Conservation (phyloP, 1,139 yeast genomes). For the Pichia sp. region DNA sequence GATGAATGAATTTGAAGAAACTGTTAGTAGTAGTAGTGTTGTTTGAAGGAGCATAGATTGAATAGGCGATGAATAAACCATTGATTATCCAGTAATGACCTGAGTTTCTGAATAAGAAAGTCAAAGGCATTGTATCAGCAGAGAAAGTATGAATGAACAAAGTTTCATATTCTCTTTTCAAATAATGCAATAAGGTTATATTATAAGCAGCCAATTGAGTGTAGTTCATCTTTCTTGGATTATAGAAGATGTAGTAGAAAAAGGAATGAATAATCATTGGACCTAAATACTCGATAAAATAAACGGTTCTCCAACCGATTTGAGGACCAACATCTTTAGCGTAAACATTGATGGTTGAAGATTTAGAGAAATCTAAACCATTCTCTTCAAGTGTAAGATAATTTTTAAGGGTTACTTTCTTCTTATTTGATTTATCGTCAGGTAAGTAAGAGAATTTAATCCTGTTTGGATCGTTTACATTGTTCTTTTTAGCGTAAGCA, state of each 20-base stretch:
- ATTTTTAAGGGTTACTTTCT: slow-evolving; percentile 31
- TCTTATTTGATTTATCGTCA: slow-evolving; percentile 23
- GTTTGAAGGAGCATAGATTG: slow-evolving; percentile 57
- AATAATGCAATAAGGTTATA: slow-evolving; percentile 64
- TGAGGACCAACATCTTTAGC: slow-evolving; percentile 93
- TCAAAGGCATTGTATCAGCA: slow-evolving; percentile 83
- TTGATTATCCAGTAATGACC: slow-evolving; percentile 87
- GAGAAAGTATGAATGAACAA: slow-evolving; percentile 76
- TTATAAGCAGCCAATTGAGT: slow-evolving; percentile 49
- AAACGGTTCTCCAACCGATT: slow-evolving; percentile 86
- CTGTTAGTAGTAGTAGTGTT: background rate
- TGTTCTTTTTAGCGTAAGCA: slow-evolving; percentile 38
- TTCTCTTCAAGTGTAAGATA: slow-evolving; percentile 31
- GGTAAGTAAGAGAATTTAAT: slow-evolving; percentile 30
- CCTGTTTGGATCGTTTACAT: slow-evolving; percentile 35
- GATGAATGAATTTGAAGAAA: slow-evolving; percentile 27
- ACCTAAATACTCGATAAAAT: slow-evolving; percentile 78
- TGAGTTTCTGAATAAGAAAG: slow-evolving; percentile 81
- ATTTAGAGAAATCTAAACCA: slow-evolving; percentile 26
- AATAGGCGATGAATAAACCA: slow-evolving; percentile 64
- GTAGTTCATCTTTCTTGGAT: slow-evolving; percentile 35
- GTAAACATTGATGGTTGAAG: slow-evolving; percentile 34
- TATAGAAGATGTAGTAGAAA: slow-evolving; percentile 39
- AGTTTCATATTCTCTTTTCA: slow-evolving; percentile 86
- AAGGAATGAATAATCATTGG: slow-evolving; percentile 77